Base-by-base conservation (phyloP, 208 protist species). In the Tritrichomonas foetus region DNA sequence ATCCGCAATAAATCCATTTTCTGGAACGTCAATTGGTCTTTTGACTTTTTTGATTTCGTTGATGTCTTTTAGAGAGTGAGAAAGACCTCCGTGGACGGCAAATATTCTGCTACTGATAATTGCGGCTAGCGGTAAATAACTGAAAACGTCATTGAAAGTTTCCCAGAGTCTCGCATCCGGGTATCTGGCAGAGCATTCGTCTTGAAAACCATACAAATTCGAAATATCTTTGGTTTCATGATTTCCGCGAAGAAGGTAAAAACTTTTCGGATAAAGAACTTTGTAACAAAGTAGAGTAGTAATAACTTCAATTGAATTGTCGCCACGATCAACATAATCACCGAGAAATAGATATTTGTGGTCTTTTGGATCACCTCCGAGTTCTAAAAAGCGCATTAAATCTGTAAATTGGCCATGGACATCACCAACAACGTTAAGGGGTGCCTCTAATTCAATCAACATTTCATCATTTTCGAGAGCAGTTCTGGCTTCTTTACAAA, bases 71-170 rank as follows among this genome's bases (percentile, higher is more conserved):
- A 99, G 96, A 95, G 99, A 97, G 27, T 98, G 98, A 3, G 96
- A 98, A 14, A 99, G 96, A 82, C 98, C 98, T 84, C 98, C 98
- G 94, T 99, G 98, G 57, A 98, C 99, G 96, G 98, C 99, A 94
- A 99, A 99, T 94, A 99, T 99, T 94, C 99, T 99, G 94, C 99
- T 98, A 94, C 99, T 98, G 72, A 99, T 98, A 92, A 99, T 97
- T 44, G 98, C 99, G 11, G 98, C 98, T 66, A 99, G 97, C 66
- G 99, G 99, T 13, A 99, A 95, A 95, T 98, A 99, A 96, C 99
- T 99, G 96, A 99, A 99, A 39, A 97, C 98, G 95, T 99, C 98
- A 27, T 98, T 99, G 94, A 99, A 99, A 13, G 96, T 97, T 95
- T 99, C 99, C 98, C 98, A 99, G 25, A 99, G 96, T 89, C 98